Evolutionary conservation across 768 basidiomycete genomes (phyloP), one percentile per base, ranked within the genome.

Genomic region (Sporobolomyces roseus): DNA sequence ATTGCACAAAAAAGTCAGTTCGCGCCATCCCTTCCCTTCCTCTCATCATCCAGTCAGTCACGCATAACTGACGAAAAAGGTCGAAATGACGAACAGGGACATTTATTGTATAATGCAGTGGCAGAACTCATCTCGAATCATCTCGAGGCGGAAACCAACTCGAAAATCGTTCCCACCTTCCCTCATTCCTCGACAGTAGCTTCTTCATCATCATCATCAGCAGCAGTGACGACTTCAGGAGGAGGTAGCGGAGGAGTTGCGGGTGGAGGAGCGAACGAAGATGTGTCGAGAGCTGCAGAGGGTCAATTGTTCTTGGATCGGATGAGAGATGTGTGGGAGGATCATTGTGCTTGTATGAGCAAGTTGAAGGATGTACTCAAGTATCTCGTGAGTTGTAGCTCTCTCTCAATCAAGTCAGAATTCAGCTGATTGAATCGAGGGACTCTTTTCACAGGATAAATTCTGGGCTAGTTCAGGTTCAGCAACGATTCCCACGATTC

Each of bases 321-420:
- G 33, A 70, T 96, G 61, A 85, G 85, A 76, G 83, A 84, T 35
- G 88, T 94, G 0, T 98, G 96, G 93, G 89, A 93, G 63, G 92
- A 97, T 77, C 96, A 99, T 78, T 86, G 82, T 7, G 86, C 87
- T 16, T 91, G 87, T 77, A 90, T 97, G 90, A 81, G 83, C 32
- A 90, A 93, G 78, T 78, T 99, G 66, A 85, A 87, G 16, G 91
- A 93, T 78, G 85, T 99, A 48, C 81, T 98, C 72, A 91, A 90
- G 77, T 99, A 99, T 77, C 96, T 99, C 93, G 96, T 96, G 23
- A 46, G 75, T 63, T 85, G 79, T 45, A 6, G n/a, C 2, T 2
- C 16, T 19, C 14, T 38, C 41, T 30, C 51, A 16, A 25, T 12
- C 0, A 9, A 41, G 17, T 9, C 38, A 9, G 38, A 41, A 17